These are phyloP conservation scores for Brassica rapa DNA, from an alignment of 345 rosid genomes.

Conservation along the genomic window DNA sequence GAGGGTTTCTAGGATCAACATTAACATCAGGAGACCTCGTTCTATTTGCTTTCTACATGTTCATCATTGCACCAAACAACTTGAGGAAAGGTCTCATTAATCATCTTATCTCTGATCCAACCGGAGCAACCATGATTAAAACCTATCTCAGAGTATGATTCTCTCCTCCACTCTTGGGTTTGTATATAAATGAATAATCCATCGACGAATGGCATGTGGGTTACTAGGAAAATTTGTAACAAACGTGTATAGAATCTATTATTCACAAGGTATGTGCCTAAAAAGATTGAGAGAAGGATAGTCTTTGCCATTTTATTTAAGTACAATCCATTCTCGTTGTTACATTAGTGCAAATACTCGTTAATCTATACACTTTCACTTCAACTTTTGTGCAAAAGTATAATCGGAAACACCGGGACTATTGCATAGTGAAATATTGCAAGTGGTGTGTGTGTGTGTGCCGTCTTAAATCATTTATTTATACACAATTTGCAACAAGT, in stretches of 20 bases:
- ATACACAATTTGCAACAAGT: neutral
- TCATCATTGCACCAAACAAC: conserved; percentile 73
- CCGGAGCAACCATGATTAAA: conserved; percentile 88
- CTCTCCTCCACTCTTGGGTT: conserved; percentile 3
- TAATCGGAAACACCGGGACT: neutral
- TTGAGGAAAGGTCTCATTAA: conserved; percentile 72
- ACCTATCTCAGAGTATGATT: conserved; percentile 60
- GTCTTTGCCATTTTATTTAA: neutral
- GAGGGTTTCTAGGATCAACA: conserved; percentile 86
- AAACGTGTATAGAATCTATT: conserved; percentile 23
- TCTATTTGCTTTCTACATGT: conserved; percentile 83
- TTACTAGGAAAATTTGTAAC: conserved; percentile 20
- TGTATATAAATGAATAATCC: conserved; percentile 16
- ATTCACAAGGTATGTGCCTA: neutral
- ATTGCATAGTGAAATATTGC: conserved; percentile 5
- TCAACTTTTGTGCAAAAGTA: neutral
- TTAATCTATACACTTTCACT: neutral
- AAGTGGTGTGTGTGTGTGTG: neutral
- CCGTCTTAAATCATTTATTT: neutral
- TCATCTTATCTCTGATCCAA: conserved; percentile 84
- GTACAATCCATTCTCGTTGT: neutral
- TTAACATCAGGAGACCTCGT: conserved; percentile 85
- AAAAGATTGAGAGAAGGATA: neutral
- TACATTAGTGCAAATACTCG: neutral
- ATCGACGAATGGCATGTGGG: neutral